Evolutionary conservation across 2,329 filamentous ascomycete genomes (phyloP).

Genomic region (Fusarium staphyleae): DNA sequence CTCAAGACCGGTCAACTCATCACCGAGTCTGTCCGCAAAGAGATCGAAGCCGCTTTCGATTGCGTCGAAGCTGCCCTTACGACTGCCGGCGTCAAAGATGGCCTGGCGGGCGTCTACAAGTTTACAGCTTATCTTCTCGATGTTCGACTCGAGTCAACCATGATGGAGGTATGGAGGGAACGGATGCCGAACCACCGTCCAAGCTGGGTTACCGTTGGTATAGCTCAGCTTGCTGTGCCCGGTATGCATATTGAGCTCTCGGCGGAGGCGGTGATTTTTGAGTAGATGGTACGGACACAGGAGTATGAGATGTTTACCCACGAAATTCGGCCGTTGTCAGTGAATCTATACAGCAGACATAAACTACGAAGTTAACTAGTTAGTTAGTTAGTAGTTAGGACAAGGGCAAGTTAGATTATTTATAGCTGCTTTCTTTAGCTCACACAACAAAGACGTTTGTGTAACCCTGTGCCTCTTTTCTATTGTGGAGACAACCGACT

Average conservation of each 20-base stretch:
- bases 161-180: constrained; percentile 1
- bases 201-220: constrained; percentile 1
- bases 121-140: constrained; percentile 1
- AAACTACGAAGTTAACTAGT: too few species aligned
- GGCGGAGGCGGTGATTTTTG: neutral
- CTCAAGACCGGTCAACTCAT: neutral
- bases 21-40: neutral
- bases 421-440: too few species aligned
- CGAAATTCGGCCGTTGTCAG: too few species aligned
- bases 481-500: too few species aligned
- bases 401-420: too few species aligned
- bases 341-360: too few species aligned
- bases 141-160: neutral
- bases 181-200: neutral
- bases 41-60: neutral
- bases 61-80: neutral
- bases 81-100: neutral
- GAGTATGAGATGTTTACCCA: too few species aligned
- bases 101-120: neutral
- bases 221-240: neutral
- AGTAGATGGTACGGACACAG: neutral
- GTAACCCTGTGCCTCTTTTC: too few species aligned
- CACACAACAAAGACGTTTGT: too few species aligned
- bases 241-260: neutral
- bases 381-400: too few species aligned